Percentiles rank a stretch among this genome's conserved stretches.
phyloP scores from a whole-genome alignment of 192 early-diverging fungal genomes.

The Chytriomyces sp. region DNA sequence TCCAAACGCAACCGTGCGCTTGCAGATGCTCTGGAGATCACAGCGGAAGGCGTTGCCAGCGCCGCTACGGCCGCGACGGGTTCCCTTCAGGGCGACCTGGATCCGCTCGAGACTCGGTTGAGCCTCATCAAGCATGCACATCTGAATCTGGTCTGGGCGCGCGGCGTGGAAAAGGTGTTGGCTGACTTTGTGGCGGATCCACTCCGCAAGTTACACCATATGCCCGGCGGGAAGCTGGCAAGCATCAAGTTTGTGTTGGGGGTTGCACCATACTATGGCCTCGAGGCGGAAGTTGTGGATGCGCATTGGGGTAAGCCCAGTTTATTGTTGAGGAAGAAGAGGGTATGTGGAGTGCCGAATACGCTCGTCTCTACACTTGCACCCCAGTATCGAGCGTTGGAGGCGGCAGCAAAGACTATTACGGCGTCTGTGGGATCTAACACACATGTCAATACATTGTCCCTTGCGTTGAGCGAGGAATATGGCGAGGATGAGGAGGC shows the following conservation, averaged over 20 bases:
- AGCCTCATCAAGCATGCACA: conserved; percentile 67
- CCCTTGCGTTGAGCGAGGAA: too few relatives aligned
- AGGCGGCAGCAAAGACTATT: not conserved
- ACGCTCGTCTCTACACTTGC: not conserved
- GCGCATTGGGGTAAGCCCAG: conserved; percentile 65
- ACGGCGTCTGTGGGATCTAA: too few relatives aligned
- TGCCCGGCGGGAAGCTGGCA: conserved; percentile 67
- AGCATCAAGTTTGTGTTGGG: conserved; percentile 73
- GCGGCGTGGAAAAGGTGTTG: conserved; percentile 67
- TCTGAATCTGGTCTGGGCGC: conserved; percentile 64
- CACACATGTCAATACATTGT: too few relatives aligned
- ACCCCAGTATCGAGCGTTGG: not conserved
- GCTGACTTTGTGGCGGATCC: conserved; percentile 69
- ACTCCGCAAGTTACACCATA: conserved; percentile 54
- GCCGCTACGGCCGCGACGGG: conserved; percentile 4
- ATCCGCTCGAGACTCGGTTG: conserved; percentile 54
- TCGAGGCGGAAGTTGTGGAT: conserved; percentile 77
- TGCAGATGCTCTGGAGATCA: conserved; percentile 74
- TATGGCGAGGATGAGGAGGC: too few relatives aligned
- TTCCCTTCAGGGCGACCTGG: conserved; percentile 32
- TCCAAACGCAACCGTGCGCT: conserved; percentile 77
- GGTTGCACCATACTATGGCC: conserved; percentile 72
- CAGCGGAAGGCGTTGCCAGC: not conserved
- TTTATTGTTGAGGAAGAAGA: conserved; percentile 59
- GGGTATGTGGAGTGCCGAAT: not conserved